These are phyloP conservation scores for Plantago lanceolata DNA, from an alignment of 305 asterid species.

Conservation along the genomic window DNA sequence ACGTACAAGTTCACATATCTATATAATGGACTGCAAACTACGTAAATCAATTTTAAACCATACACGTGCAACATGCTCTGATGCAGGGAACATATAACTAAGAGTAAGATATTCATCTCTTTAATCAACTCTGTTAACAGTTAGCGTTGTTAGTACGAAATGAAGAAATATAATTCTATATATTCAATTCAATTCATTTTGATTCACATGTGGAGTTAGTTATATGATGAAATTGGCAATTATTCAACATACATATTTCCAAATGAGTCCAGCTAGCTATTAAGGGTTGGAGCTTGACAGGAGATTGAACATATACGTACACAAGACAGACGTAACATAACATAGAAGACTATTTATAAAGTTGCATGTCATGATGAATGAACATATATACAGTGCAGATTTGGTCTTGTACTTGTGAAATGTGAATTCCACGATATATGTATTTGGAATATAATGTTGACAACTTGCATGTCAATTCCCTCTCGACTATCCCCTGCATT, in stretches of 20 bases:
- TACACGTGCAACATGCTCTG: no score
- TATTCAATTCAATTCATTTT: no score
- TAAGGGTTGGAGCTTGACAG: conserved; percentile 35
- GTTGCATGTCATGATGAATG: background rate
- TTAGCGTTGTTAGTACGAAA: no score
- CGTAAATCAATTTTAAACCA: no score
- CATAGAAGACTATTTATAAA: background rate
- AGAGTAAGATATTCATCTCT: no score
- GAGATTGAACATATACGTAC: conserved; percentile 16
- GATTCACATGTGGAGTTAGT: background rate
- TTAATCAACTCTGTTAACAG: no score
- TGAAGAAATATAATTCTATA: no score
- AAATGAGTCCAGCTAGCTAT: conserved; percentile 30
- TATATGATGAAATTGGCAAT: background rate
- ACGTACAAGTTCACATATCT: no score
- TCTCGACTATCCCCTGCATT: conserved; percentile 22
- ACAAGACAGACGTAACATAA: conserved; percentile 15
- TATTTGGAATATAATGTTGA: conserved; percentile 14
- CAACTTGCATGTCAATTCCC: conserved; percentile 51
- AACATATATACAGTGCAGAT: conserved; percentile 28
- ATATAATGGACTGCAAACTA: no score
- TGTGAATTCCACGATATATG: conserved; percentile 16
- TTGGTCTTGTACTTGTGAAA: conserved; percentile 28
- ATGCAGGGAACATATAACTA: no score
- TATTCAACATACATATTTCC: background rate